Evolutionary conservation across 2,329 filamentous ascomycete species (phyloP), one percentile per base, ranked within the genome.

Genomic region (Xylaria sp.): DNA sequence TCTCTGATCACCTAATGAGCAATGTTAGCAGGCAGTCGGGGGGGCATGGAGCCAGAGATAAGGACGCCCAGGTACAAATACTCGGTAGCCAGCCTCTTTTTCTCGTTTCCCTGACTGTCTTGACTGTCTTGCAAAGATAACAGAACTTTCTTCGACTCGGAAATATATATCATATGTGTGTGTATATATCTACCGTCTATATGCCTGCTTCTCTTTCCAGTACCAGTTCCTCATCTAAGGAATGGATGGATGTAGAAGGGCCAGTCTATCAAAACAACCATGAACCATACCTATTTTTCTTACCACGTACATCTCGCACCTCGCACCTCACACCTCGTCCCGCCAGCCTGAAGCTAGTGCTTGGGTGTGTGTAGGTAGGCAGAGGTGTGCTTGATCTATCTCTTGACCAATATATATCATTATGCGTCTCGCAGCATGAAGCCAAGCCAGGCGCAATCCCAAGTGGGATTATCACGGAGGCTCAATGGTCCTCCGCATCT

Each of bases 21-120:
- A 47, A 61, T 50, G 59, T 61, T 56, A 51, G 36, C 50, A 30
- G 61, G 42, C n/a, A 47, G 42, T 64, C 59, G 61, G 55, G 50
- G 61, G 42, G 56, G 65, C 56, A 61, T 61, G 47, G 63, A 65
- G 48, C 64, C 64, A 67, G 67, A 72, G 71, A 72, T 71, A 72
- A 72, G 71, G 27, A 57, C 60, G 21, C 58, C 45, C 69, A 24
- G 59, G 47, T 71, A 71, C 69, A 72, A 72, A 72, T 72, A 72
- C 62, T 39, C 12, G 57, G 45, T 60, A 14, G 27, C 45, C 51
- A 30, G 36, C 36, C 34, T 42, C 34, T 32, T 42, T 47, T 27
- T 45, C 24, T 45, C 7, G 21, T 21, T 47, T 57, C 34, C 11
- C 54, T 4, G 51, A 14, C 30, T 11, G 21, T 36, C 17, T 36